These are phyloP conservation scores for Aspergillus costaricaensis DNA, from an alignment of 2,329 filamentous ascomycete genomes.

Conservation along the genomic window DNA sequence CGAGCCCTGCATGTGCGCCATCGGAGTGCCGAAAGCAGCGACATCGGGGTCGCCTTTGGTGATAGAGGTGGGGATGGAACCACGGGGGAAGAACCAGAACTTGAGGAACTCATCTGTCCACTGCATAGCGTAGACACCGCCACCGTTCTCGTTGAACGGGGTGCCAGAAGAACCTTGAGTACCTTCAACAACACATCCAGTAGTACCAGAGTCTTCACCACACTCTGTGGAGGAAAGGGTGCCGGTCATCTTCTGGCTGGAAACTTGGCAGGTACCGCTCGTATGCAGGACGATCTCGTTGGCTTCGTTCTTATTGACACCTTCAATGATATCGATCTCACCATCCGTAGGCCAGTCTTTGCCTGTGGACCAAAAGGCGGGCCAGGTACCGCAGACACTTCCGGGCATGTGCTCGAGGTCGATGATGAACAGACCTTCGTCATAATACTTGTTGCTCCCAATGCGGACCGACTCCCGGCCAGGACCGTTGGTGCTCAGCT, in stretches of 20 bases:
- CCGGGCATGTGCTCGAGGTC: conserved; percentile 53
- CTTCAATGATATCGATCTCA: conserved; percentile 57
- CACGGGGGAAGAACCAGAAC: conserved; percentile 56
- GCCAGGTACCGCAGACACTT: conserved; percentile 54
- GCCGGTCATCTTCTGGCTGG: conserved; percentile 50
- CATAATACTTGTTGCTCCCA: conserved; percentile 46
- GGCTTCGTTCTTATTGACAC: conserved; percentile 48
- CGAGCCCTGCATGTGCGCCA: conserved; percentile 46
- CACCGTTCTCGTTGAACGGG: conserved; percentile 54
- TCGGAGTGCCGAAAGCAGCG: conserved; percentile 48
- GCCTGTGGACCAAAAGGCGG: conserved; percentile 51
- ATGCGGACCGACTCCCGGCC: conserved; percentile 51
- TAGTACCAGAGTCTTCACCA: conserved; percentile 42
- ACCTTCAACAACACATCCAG: conserved; percentile 46
- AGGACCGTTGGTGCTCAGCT: conserved; percentile 36
- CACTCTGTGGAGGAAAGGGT: conserved; percentile 52
- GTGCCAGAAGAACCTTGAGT: conserved; percentile 51
- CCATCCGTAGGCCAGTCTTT: conserved; percentile 45
- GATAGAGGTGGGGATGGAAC: conserved; percentile 49
- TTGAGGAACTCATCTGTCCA: conserved; percentile 49
- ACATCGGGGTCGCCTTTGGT: conserved; percentile 47
- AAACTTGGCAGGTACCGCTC: conserved; percentile 45
- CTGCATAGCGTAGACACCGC: conserved; percentile 55
- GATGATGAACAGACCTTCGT: conserved; percentile 49
- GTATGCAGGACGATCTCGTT: conserved; percentile 55